A percentile compares a stretch with the other conserved stretches of the same genome.
These are phyloP conservation scores for Coniochaeta sp. DNA, from an alignment of 2,329 filamentous ascomycete genomes.

Conservation along the genomic window DNA sequence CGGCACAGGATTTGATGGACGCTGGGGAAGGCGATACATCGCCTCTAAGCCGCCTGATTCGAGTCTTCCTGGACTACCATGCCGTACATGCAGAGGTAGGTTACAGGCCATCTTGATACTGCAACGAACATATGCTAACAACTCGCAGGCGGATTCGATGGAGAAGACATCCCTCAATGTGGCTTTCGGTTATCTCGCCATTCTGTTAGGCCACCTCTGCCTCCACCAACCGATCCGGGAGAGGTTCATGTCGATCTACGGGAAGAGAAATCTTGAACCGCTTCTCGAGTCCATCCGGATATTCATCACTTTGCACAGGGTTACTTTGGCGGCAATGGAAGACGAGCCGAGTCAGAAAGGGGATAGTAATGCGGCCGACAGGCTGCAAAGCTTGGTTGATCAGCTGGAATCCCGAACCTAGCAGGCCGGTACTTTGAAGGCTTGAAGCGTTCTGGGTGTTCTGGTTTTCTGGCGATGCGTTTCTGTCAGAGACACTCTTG, in stretches of 20 bases:
- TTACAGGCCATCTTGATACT: constrained; percentile 7
- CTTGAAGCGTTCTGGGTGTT: neutral
- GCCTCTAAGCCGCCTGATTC: constrained; percentile 52
- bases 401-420: constrained; percentile 22
- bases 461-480: too few relatives aligned
- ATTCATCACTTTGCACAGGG: constrained; percentile 45
- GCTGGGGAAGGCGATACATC: constrained; percentile 26
- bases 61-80: constrained; percentile 61
- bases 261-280: constrained; percentile 34
- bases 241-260: constrained; percentile 33
- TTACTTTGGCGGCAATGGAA: constrained; percentile 34
- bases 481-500: too few relatives aligned
- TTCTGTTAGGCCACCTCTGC: constrained; percentile 76
- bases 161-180: constrained; percentile 76
- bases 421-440: neutral
- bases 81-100: constrained; percentile 62
- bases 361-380: constrained; percentile 26
- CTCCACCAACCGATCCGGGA: constrained; percentile 41
- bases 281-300: constrained; percentile 47
- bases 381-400: constrained; percentile 31
- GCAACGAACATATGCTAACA: constrained; percentile 9
- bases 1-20: constrained; percentile 43
- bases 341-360: constrained; percentile 24
- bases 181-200: constrained; percentile 76
- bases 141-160: constrained; percentile 56